Evolutionary conservation across 2,329 filamentous ascomycete genomes (phyloP), one percentile per base, ranked within the genome.

Genomic region (Waltergamsia citrina): DNA sequence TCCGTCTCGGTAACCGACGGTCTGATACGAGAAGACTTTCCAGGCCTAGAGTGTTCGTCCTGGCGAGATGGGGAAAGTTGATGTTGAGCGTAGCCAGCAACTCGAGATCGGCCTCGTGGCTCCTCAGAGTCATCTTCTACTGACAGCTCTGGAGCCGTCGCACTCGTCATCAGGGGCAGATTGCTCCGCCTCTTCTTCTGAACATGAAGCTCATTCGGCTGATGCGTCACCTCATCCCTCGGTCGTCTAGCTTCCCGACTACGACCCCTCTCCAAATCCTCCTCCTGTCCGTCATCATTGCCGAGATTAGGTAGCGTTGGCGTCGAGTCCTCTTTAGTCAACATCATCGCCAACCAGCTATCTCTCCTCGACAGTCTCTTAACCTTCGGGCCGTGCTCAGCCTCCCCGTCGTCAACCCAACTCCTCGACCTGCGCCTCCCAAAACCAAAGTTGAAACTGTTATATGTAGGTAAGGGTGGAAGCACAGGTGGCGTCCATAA

Each of bases 321-420:
- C 27, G 45, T 42, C 35, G 47, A 44, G 9, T 50, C n/a, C n/a
- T n/a, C 45, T 7, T 11, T 16, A 18, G 16, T 29, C 23, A 15
- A 19, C 24, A 29, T 28, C 16, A 27, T 34, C 3, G 17, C 14
- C 8, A 56, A 31, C 52, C 55, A 57, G 31, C 53, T 54, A 28
- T 59, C 54, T 14, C 51, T 47, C 18, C 52, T 53, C 26, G 44
- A 49, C 25, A 50, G 43, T 29, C 46, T 44, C 36, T 45, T 54
- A 32, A n/a, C 25, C 25, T 51, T 56, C 8, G 66, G 65, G 5
- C 67, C 66, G 38, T 69, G 65, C n/a, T 67, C 51, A 35, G 57
- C 60, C 32, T 72, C 66, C 41, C 69, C 68, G 37, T 69, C 65
- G 19, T 21, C 21, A 14, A n/a, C 29, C 26, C 30, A 14, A 8